Conservation (phyloP, 2,329 filamentous ascomycete species). For the Fusarium multiceps region DNA sequence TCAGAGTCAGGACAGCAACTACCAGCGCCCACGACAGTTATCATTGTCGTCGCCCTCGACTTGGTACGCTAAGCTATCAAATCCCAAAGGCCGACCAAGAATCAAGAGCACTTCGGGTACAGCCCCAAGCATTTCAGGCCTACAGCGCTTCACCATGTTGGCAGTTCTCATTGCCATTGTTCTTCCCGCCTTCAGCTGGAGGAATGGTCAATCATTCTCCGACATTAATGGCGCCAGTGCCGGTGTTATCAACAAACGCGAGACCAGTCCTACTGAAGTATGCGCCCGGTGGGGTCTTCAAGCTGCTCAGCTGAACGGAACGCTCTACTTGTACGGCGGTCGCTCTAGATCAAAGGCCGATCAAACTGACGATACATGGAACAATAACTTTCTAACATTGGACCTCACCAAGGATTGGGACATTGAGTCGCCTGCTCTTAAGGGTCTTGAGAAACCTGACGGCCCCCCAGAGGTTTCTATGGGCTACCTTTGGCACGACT, state of each 20-base stretch:
- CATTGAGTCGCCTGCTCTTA: conserved; percentile 70
- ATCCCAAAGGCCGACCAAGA: conserved; percentile 53
- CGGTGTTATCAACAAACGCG: conserved; percentile 53
- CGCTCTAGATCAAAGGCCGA: conserved; percentile 67
- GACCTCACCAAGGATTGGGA: conserved; percentile 80
- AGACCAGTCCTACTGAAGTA: conserved; percentile 54
- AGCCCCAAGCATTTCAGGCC: conserved; percentile 54
- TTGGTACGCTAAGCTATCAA: conserved; percentile 60
- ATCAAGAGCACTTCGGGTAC: conserved; percentile 58
- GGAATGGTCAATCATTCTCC: conserved; percentile 52
- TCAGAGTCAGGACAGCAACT: conserved; percentile 5
- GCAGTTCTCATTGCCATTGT: conserved; percentile 63
- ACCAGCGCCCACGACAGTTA: conserved; percentile 26
- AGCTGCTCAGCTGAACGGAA: conserved; percentile 78
- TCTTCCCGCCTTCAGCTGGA: conserved; percentile 60
- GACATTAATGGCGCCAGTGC: conserved; percentile 60
- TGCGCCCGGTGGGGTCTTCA: conserved; percentile 76
- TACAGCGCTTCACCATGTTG: conserved; percentile 61
- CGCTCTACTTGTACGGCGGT: conserved; percentile 80
- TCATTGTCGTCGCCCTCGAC: conserved; percentile 44
- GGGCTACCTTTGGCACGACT: conserved; percentile 81
- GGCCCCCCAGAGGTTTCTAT: conserved; percentile 78
- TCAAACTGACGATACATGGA: conserved; percentile 76
- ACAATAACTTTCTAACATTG: conserved; percentile 78
- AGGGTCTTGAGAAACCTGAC: conserved; percentile 70